These are phyloP conservation scores for Chaetomiaceae sp. DNA, from an alignment of 2,329 filamentous ascomycete genomes.

Conservation along the genomic window DNA sequence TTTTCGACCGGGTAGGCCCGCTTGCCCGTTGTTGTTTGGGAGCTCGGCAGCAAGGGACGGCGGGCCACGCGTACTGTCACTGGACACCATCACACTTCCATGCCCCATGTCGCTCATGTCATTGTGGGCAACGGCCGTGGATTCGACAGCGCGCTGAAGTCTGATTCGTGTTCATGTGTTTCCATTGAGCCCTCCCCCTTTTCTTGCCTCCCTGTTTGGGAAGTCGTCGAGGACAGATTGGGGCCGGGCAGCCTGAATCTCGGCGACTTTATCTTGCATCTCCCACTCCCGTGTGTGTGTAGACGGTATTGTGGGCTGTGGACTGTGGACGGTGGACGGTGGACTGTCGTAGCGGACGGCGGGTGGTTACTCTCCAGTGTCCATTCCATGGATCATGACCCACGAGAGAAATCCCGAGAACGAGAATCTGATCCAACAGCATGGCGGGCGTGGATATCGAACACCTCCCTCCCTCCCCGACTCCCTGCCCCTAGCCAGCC, in stretches of 20 bases:
- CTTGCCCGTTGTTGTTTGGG: not conserved
- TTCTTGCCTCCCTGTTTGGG: conserved; percentile 5
- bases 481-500: not conserved
- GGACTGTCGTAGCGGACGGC: too few relatives aligned
- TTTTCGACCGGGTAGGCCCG: not conserved
- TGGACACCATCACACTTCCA: too few relatives aligned
- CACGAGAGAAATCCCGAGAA: conserved; percentile 3
- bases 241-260: conserved; percentile 6
- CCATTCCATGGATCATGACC: too few relatives aligned
- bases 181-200: conserved; percentile 1
- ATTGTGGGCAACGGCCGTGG: not conserved
- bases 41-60: not conserved
- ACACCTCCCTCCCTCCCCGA: too few relatives aligned
- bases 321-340: too few relatives aligned
- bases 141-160: conserved; percentile 3
- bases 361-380: too few relatives aligned
- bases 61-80: too few relatives aligned
- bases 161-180: conserved; percentile 10
- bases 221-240: not conserved
- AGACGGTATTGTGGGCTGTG: too few relatives aligned
- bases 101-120: not conserved
- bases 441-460: conserved; percentile 1
- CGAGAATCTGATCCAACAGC: too few relatives aligned
- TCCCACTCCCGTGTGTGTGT: not conserved
- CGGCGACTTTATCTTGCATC: not conserved